Evolutionary conservation across 495 filamentous ascomycete genomes (phyloP).

Genomic region (Neurospora terricola): DNA sequence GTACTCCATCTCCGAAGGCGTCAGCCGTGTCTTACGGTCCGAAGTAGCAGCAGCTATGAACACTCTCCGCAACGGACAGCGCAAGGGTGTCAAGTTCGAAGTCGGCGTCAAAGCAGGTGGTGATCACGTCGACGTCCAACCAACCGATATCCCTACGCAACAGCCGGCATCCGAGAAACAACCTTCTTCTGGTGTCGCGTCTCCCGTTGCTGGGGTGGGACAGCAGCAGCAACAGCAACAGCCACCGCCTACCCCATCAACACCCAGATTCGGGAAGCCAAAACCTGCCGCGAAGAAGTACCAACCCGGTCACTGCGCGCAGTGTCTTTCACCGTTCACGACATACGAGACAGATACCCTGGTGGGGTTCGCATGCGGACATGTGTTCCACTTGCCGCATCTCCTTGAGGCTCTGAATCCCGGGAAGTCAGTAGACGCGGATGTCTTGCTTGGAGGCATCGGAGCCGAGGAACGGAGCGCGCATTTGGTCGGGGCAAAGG

Average conservation of each 20-base stretch:
- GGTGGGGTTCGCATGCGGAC: slow-evolving; percentile 83
- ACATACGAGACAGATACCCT: slow-evolving; percentile 63
- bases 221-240: background rate
- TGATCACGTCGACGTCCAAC: slow-evolving; percentile 30
- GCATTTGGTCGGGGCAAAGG: slow-evolving; percentile 64
- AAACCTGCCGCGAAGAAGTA: slow-evolving; percentile 13
- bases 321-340: slow-evolving; percentile 51
- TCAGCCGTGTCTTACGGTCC: slow-evolving; percentile 72
- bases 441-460: slow-evolving; percentile 11
- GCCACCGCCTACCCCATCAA: too few species aligned
- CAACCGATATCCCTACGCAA: slow-evolving; percentile 16
- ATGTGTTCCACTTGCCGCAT: slow-evolving; percentile 83
- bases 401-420: slow-evolving; percentile 47
- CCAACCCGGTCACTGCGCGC: slow-evolving; percentile 47
- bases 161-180: slow-evolving; percentile 8
- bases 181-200: background rate
- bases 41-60: slow-evolving; percentile 81
- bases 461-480: slow-evolving; percentile 32
- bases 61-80: slow-evolving; percentile 61
- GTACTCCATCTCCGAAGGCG: slow-evolving; percentile 77
- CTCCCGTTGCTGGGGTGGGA: background rate
- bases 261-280: too few species aligned
- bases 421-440: slow-evolving; percentile 20
- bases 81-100: slow-evolving; percentile 80
- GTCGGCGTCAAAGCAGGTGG: slow-evolving; percentile 38